phyloP scores from a whole-genome alignment of 345 rosid genomes.

The Noccaea bulbosa region DNA sequence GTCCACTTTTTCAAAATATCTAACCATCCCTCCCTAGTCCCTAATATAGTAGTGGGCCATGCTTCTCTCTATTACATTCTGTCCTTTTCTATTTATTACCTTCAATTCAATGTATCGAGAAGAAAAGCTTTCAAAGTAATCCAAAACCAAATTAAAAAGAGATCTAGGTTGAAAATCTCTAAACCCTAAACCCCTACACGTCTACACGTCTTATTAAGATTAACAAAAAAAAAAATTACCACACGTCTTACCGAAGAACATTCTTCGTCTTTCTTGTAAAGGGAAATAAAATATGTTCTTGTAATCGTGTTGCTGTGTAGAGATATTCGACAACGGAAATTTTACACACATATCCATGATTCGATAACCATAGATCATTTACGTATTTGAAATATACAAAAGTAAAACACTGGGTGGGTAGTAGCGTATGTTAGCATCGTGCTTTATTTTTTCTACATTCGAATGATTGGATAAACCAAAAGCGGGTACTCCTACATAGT shows the following conservation, averaged over 20 bases:
- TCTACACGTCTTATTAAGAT: no score
- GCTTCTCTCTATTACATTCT: not conserved
- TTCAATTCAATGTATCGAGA: not conserved
- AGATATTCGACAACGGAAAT: no score
- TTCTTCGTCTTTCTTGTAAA: no score
- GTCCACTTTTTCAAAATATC: constrained; percentile 26
- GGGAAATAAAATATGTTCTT: no score
- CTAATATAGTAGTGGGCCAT: not conserved
- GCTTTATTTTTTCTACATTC: not conserved
- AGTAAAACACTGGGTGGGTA: constrained; percentile 20
- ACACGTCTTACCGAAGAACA: no score
- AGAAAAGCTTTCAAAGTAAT: not conserved
- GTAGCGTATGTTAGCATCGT: constrained; percentile 27
- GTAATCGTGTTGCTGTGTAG: no score
- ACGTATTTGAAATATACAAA: not conserved
- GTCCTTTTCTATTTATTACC: constrained; percentile 3
- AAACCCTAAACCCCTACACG: no score
- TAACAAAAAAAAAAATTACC: no score
- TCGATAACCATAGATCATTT: not conserved
- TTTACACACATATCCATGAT: not conserved
- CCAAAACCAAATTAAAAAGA: no score
- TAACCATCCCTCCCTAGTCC: constrained; percentile 13
- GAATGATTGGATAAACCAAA: constrained; percentile 33
- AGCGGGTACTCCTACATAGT: constrained; percentile 3
- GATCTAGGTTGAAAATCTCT: no score